Evolutionary conservation across 192 early-diverging fungal genomes (phyloP), one percentile per base, ranked within the genome.

Genomic region (Chytriomyces sp.): DNA sequence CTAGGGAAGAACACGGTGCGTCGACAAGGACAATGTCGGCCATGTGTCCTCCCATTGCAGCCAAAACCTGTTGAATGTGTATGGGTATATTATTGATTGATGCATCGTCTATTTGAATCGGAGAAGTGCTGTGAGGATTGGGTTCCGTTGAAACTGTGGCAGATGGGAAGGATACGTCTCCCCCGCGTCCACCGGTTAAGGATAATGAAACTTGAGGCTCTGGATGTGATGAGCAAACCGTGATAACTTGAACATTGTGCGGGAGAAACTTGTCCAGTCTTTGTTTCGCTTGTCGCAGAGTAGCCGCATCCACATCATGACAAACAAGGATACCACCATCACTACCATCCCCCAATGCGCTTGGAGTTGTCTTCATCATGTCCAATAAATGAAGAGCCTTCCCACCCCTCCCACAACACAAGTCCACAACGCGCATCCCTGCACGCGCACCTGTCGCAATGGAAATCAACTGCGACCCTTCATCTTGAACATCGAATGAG

Each of bases 21-120:
- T 76, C 75, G 20, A 76, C 75, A 7, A 76, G 75, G 18, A 76
- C 75, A 6, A 76, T 18, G n/a, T 76, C 75, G 6, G 75, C 75
- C 7, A 65, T 28, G 9, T 69, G 16, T 8, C 9, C 53, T 26
- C 49, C 50, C 23, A 67, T 16, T 53, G 75, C 75, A 45, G 11
- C 23, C 2, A 11, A 11, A 46, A 73, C n/a, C 7, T 18, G 59
- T 60, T n/a, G 18, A 16, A 73, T 46, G 49, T 73, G 24, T 64
- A 43, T 23, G 63, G 63, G 16, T 23, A 60, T 18, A n/a, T 57
- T 16, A 45, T 28, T 20, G 3, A 13, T 23, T n/a, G 7, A 8
- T 23, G 46, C 9, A 16, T 50, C 69, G 8, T 50, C 28, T 13
- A 47, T 59, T 9, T 16, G 13, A 28, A 11, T 20, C 8, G 65